Evolutionary conservation across 2,329 filamentous ascomycete genomes (phyloP), one percentile per base, ranked within the genome.

Genomic region (Delphinella strobiligena): DNA sequence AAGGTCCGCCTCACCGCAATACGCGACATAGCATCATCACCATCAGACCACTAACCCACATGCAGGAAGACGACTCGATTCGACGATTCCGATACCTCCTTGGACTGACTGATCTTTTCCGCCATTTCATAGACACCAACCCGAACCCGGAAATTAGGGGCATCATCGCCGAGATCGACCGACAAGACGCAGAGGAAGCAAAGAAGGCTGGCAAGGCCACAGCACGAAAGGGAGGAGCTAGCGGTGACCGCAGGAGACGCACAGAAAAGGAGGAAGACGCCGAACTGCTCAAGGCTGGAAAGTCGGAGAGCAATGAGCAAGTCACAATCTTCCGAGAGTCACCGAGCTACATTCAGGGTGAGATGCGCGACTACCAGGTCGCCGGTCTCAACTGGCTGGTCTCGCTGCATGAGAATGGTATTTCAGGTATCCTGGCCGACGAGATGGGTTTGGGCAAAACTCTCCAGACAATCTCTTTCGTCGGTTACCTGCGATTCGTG

Each of bases 391-490:
- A 98, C 61, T 98, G 91, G 91, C 74, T 98, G 34, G 87, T 98
- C 51, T 96, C 88, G 10, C 72, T 98, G 4, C 91, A 98, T 54
- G 91, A 98, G 62, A 98, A 98, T 54, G 91, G 91, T 67, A 98
- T 98, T 49, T 96, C 89, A 15, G 91, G 91, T 50, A 98, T 98
- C 47, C 69, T 98, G 36, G 91, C 91, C 45, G 91, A 98, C 56
- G 91, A 98, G 65, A 98, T 98, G 91, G 91, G 91, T 62, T 71
- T 98, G 15, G 91, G 91, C 54, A 98, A 98, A 69, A 98, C 91
- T 1, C 64, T 98, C 19, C 91, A 98, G 63, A 98, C 91, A 1
- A 98, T 98, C 44, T 82, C 91, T 2, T 98, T 98, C 63, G 66
- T 98, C 24, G 91, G 91, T 3, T 98, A 98, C 56, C 69, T 98